Percentiles rank a stretch among this genome's conserved stretches.
These are phyloP conservation scores for Epichloe uncinata DNA, from an alignment of 2,329 filamentous ascomycete species.

Conservation along the genomic window DNA sequence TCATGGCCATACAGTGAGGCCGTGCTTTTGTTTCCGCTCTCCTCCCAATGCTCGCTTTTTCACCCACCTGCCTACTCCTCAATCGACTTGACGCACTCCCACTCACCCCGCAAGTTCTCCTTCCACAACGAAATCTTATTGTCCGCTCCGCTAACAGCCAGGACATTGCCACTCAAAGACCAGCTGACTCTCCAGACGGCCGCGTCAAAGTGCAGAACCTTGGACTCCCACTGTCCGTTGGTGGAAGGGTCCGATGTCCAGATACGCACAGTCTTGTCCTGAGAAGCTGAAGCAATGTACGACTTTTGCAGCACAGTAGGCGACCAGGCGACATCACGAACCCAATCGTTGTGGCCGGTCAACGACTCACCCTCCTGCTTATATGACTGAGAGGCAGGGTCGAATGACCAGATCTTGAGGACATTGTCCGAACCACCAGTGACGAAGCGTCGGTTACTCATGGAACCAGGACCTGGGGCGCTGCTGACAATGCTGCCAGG, in stretches of 20 bases:
- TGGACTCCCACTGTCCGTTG: slow-evolving; percentile 67
- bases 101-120: slow-evolving; percentile 91
- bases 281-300: slow-evolving; percentile 89
- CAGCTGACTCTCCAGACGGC: slow-evolving; percentile 95
- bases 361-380: slow-evolving; percentile 52
- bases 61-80: slow-evolving; percentile 50
- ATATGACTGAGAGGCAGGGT: slow-evolving; percentile 46
- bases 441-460: slow-evolving; percentile 68
- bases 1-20: too few species aligned
- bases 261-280: slow-evolving; percentile 95
- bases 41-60: not conserved
- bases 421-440: slow-evolving; percentile 90
- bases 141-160: slow-evolving; percentile 85
- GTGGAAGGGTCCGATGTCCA: slow-evolving; percentile 64
- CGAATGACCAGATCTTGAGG: slow-evolving; percentile 87
- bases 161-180: slow-evolving; percentile 91
- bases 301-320: slow-evolving; percentile 90
- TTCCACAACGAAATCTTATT: slow-evolving; percentile 98
- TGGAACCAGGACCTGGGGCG: slow-evolving; percentile 42
- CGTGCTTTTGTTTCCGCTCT: not conserved
- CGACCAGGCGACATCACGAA: slow-evolving; percentile 93
- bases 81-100: slow-evolving; percentile 95
- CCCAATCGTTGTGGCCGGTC: slow-evolving; percentile 85
- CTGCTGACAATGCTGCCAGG: slow-evolving; percentile 77
- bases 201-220: slow-evolving; percentile 75